Evolutionary conservation across 2,329 filamentous ascomycete genomes (phyloP).

Genomic region (Rhynchosporium graminicola): DNA sequence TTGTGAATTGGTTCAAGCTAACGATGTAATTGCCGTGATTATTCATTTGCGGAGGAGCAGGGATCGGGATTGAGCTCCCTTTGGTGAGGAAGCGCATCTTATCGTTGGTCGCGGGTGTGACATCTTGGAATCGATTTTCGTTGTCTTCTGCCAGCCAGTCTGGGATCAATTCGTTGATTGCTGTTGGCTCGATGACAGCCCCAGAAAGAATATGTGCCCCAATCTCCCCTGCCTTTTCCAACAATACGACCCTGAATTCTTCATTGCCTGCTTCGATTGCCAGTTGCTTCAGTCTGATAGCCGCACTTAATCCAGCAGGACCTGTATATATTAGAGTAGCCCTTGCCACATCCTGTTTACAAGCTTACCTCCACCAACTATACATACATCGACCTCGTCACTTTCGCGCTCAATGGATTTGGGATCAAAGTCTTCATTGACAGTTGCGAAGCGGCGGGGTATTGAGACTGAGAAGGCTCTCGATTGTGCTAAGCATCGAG

Average conservation of each 20-base stretch:
- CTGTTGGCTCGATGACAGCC: constrained; percentile 88
- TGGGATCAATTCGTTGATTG: constrained; percentile 86
- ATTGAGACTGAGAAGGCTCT: constrained; percentile 49
- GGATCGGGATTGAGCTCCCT: constrained; percentile 74
- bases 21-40: constrained; percentile 98
- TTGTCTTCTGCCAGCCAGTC: constrained; percentile 93
- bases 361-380: constrained; percentile 77
- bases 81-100: constrained; percentile 95
- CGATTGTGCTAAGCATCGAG: constrained; percentile 33
- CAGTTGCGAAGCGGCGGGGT: constrained; percentile 45
- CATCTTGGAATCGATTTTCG: constrained; percentile 81
- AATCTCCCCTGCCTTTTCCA: constrained; percentile 94
- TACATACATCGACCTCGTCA: constrained; percentile 94
- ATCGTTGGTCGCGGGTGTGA: constrained; percentile 80
- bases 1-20: constrained; percentile 89
- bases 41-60: constrained; percentile 93
- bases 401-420: constrained; percentile 76
- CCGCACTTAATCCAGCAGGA: constrained; percentile 89
- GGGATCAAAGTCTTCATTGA: constrained; percentile 65
- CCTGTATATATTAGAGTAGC: constrained; percentile 47
- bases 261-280: constrained; percentile 94
- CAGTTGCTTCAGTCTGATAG: constrained; percentile 92
- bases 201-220: constrained; percentile 95
- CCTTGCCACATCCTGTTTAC: constrained; percentile 4
- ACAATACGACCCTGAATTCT: constrained; percentile 86